Base-by-base conservation (phyloP, 345 rosid genomes). In the Psidium friedrichsthalianum region DNA sequence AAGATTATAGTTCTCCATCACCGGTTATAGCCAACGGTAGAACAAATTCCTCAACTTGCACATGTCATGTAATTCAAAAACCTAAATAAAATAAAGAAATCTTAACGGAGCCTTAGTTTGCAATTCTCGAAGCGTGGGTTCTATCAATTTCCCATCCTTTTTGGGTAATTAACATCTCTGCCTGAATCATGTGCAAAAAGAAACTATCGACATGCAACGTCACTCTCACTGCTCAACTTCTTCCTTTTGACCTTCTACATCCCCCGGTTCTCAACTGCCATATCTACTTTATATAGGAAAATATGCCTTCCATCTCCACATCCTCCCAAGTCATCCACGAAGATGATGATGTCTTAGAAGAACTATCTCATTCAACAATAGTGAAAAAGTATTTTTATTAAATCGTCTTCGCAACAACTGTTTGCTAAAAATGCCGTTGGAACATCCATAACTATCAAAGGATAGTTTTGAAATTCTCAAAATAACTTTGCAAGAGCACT, bases 131-230 rank as follows among this genome's bases (percentile, higher is more conserved):
- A 93, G 93, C 11, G 94, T 94, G 81, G 96, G 96, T 91, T 94
- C 97, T 16, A 94, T 94, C 84, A 94, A 85, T 84, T 84, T 96
- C 95, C 95, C 96, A 96, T 9, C 96, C 96, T 87, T 94, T 93
- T 47, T 4, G 94, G 97, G 87, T 92, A 91, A 54, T 90, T 91
- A 58, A 92, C 89, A 20, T 94, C 83, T 80, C 58, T 51, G 78
- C 87, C 92, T 89, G 74, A 29, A 61, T 29, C 42, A 29, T 14
- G 29, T 16, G 78, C 78, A 64, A 0, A 8, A 20, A 32, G 24
- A 32, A 64, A 64, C 3, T 15, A 64, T 64, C 22, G 29, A 29
- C 44, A 29, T 7, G 76, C 76, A 29, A 64, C 42, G 29, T 64
- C 22, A 61, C 78, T 32, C 24, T 32, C 22, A 2, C 13, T 18